Percentiles rank a stretch among this genome's conserved stretches.
Conservation (phyloP, 2,329 filamentous ascomycete genomes). For the Ceratocystis smalleyi region DNA sequence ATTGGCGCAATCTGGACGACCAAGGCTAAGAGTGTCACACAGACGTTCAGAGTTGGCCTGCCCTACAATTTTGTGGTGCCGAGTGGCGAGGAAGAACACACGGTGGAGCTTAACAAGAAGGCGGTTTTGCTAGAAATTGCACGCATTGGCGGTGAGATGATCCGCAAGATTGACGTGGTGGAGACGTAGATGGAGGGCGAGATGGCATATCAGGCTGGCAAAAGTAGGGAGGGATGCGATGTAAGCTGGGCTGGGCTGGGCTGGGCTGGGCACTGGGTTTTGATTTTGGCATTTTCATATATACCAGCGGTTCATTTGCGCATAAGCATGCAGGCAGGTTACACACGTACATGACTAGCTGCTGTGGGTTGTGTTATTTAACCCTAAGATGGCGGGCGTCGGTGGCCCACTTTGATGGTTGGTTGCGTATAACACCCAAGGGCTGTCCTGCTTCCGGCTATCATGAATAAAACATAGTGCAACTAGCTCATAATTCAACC, state of each 20-base stretch:
- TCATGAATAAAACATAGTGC: too few relatives aligned
- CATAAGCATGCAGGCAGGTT: neutral
- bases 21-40: slow-evolving; percentile 28
- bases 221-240: neutral
- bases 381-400: neutral
- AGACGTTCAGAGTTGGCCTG: slow-evolving; percentile 56
- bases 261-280: neutral
- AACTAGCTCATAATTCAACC: too few relatives aligned
- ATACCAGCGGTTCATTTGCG: slow-evolving; percentile 10
- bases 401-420: neutral
- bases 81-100: slow-evolving; percentile 28
- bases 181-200: slow-evolving; percentile 16
- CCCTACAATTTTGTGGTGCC: slow-evolving; percentile 39
- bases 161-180: slow-evolving; percentile 46
- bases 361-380: neutral
- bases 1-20: slow-evolving; percentile 47
- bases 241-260: neutral
- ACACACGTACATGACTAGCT: neutral
- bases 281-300: slow-evolving; percentile 9
- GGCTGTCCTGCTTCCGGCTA: too few relatives aligned
- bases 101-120: slow-evolving; percentile 49
- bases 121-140: slow-evolving; percentile 60
- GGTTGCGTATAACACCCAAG: too few relatives aligned
- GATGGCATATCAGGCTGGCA: neutral
- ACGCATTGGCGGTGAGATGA: slow-evolving; percentile 48